A percentile compares a stretch with the other conserved stretches of the same genome.
These are phyloP conservation scores for Chlorella sp. DNA, from an alignment of 139 green algal genomes.

Conservation along the genomic window DNA sequence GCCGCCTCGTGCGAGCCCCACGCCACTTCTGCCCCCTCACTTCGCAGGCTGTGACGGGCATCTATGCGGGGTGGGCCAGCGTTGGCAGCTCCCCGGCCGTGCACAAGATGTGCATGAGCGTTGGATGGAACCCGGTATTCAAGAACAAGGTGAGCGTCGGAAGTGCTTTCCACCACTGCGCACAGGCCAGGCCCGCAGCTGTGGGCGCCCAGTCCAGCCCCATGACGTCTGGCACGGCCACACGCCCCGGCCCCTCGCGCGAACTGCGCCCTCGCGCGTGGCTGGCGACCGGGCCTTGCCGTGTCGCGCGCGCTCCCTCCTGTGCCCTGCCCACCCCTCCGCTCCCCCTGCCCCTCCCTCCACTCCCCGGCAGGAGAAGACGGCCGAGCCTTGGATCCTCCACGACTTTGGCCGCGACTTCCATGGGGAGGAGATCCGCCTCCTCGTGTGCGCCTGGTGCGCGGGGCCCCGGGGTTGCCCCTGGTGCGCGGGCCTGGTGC, in stretches of 20 bases:
- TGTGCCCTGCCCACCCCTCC: too few relatives aligned
- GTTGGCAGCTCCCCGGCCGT: conserved; percentile 40
- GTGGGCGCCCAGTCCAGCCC: too few relatives aligned
- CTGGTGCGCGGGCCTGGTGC: not conserved
- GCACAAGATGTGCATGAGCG: conserved; percentile 42
- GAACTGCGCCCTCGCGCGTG: too few relatives aligned
- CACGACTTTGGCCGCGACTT: conserved; percentile 81
- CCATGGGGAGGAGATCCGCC: conserved; percentile 66
- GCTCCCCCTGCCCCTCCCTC: not conserved
- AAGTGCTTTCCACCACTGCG: too few relatives aligned
- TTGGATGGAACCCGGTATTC: conserved; percentile 86
- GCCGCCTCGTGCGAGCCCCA: too few relatives aligned
- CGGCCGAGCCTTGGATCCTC: conserved; percentile 79
- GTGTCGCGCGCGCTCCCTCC: too few relatives aligned
- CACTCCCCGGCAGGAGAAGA: conserved; percentile 40
- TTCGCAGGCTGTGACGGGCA: conserved; percentile 35
- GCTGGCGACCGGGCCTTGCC: too few relatives aligned
- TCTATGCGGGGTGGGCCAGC: conserved; percentile 66
- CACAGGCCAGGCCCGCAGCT: too few relatives aligned
- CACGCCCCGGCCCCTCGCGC: not conserved
- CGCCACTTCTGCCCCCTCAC: too few relatives aligned
- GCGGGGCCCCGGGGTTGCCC: not conserved
- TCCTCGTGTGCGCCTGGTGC: conserved; percentile 76
- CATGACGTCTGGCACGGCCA: too few relatives aligned
- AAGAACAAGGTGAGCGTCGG: conserved; percentile 74